Evolutionary conservation across 164 flowering plant genomes (phyloP), one percentile per base, ranked within the genome.

Genomic region (Houttuynia cordata): DNA sequence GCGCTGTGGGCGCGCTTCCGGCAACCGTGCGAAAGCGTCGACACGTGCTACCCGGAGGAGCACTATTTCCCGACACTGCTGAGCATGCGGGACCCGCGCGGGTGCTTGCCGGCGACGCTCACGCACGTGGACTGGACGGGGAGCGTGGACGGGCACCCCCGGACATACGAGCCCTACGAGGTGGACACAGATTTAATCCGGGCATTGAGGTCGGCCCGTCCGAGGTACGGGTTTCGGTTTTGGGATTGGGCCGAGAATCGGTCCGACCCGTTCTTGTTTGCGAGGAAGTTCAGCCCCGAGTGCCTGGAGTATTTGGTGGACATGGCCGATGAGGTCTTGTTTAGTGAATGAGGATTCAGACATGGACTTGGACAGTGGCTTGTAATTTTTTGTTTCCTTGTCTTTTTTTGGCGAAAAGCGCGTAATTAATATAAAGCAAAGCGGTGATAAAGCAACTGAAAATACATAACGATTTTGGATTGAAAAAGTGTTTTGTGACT

Each of bases 101-200:
- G 84, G 23, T 79, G 85, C 65, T 76, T 79, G 24, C 81, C 83
- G 0, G 87, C 76, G 55, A 83, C 88, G 0, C 73, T 91, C 19
- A 91, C 96, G 0, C 66, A 78, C 47, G 97, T 91, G 50, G 87
- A 91, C 61, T 91, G 97, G 97, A 86, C 87, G 0, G 92, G 79
- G 0, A 81, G 84, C 20, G 58, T 60, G 1, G 67, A 70, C 34
- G 96, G 96, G 5, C 97, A 91, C 59, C 97, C 97, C 0, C 77
- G 88, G 62, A 81, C 84, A 0, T 91, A 88, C 58, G 41, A 37
- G 7, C 80, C 85, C 0, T 54, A 53, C 0, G 88, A 91, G 57
- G 73, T 91, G 13, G 81, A 87, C 7, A 55, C 81, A 0, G 74
- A 74, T 51, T 75, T 91, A 19, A 77, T 88, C 52, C 62, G 76